These are phyloP conservation scores for Neonectria faginata DNA, from an alignment of 2,329 filamentous ascomycete species.

Conservation along the genomic window DNA sequence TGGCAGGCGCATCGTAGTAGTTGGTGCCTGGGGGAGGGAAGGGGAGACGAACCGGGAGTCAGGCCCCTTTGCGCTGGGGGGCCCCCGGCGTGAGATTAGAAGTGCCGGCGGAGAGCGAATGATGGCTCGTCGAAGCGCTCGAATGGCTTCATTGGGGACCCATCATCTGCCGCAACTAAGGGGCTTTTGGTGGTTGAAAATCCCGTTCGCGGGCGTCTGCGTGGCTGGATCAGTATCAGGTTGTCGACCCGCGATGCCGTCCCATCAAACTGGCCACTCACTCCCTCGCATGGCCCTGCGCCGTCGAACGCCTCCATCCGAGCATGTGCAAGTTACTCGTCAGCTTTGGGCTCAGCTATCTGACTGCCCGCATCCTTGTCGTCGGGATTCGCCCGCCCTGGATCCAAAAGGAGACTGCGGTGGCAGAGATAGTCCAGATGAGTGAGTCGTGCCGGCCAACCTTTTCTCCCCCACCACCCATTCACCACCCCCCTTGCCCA, in stretches of 20 bases:
- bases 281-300: constrained; percentile 12
- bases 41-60: constrained; percentile 11
- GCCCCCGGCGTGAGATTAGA: constrained; percentile 15
- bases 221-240: constrained; percentile 30
- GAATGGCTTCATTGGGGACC: constrained; percentile 9
- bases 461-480: too few relatives aligned
- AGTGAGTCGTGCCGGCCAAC: too few relatives aligned
- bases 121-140: constrained; percentile 19
- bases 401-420: constrained; percentile 23
- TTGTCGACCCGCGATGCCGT: constrained; percentile 30
- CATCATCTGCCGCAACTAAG: constrained; percentile 18
- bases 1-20: background rate
- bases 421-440: background rate
- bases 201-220: constrained; percentile 15
- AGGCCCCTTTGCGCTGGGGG: constrained; percentile 10
- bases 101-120: constrained; percentile 5
- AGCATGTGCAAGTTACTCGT: constrained; percentile 17
- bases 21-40: constrained; percentile 16
- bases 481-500: background rate
- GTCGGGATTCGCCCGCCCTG: constrained; percentile 22
- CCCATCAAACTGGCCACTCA: constrained; percentile 33
- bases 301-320: constrained; percentile 16
- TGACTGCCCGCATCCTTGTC: constrained; percentile 5
- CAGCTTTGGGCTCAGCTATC: constrained; percentile 11
- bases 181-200: background rate